A percentile compares a stretch with the other conserved stretches of the same genome.
These are phyloP conservation scores for Daldinia loculata DNA, from an alignment of 495 filamentous ascomycete genomes.

Conservation along the genomic window DNA sequence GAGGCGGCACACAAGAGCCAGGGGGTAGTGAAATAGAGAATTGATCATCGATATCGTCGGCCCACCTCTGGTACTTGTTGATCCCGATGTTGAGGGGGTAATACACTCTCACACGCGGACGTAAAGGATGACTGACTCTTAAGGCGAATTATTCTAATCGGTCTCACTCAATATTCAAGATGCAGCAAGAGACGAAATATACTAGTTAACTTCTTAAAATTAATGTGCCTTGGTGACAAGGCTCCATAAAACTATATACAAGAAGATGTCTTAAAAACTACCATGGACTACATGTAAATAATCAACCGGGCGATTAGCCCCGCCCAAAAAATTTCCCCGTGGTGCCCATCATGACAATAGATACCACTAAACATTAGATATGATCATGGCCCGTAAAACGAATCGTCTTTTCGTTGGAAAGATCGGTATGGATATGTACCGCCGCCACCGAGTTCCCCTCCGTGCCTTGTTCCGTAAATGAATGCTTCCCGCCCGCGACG, in stretches of 20 bases:
- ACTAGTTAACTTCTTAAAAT: constrained; percentile 13
- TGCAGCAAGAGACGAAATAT: too few species aligned
- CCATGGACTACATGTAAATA: constrained; percentile 8
- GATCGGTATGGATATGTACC: not conserved
- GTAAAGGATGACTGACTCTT: not conserved
- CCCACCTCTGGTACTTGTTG: not conserved
- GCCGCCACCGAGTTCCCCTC: constrained; percentile 1
- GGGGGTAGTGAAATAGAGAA: not conserved
- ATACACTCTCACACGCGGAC: not conserved
- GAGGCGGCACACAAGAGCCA: not conserved
- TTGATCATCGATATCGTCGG: not conserved
- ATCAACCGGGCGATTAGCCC: constrained; percentile 6
- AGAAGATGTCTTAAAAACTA: constrained; percentile 15
- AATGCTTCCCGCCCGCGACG: constrained; percentile 1
- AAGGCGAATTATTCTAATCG: not conserved
- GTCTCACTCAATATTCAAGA: not conserved
- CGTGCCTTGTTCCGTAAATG: constrained; percentile 15
- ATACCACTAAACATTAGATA: constrained; percentile 14
- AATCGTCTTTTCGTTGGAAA: not conserved
- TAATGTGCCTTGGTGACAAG: constrained; percentile 24
- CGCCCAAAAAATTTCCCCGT: constrained; percentile 9
- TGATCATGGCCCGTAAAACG: constrained; percentile 1
- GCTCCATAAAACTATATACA: constrained; percentile 29
- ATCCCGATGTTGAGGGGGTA: not conserved
- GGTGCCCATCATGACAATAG: too few species aligned